Evolutionary conservation across 169 alveolate species (phyloP).

Genomic region (Eimeria sp.): DNA sequence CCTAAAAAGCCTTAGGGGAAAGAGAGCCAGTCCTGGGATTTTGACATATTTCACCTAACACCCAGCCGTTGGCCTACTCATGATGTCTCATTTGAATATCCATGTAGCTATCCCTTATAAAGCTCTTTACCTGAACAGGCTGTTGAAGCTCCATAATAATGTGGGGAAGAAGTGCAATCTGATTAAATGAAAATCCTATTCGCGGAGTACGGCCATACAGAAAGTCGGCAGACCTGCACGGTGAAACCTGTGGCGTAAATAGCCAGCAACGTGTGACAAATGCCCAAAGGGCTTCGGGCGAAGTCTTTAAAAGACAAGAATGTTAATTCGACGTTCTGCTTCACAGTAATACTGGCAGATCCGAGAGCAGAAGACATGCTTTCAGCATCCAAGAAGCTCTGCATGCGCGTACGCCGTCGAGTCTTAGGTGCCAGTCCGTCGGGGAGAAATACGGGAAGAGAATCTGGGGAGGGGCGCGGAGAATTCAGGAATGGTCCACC

Average conservation of each 20-base stretch:
- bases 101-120: neutral
- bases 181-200: neutral
- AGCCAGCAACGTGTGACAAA: conserved; percentile 77
- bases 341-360: conserved; percentile 47
- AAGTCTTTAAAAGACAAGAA: conserved; percentile 46
- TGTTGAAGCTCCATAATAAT: conserved; percentile 79
- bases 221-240: conserved; percentile 62
- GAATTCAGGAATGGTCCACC: neutral
- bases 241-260: conserved; percentile 76
- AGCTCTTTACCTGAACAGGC: conserved; percentile 76
- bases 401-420: neutral
- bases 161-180: conserved; percentile 81
- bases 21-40: neutral
- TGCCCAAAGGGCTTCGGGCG: conserved; percentile 79
- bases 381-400: neutral
- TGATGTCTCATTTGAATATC: neutral
- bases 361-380: conserved; percentile 16
- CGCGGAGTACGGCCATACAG: neutral
- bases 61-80: conserved; percentile 76
- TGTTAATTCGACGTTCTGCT: conserved; percentile 19
- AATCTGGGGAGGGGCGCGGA: neutral
- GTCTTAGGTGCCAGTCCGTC: neutral
- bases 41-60: conserved; percentile 49
- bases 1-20: neutral
- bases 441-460: neutral